Evolutionary conservation across 1,284 basidiomycete genomes (phyloP).

Genomic region (Afroboletus lepidellus): DNA sequence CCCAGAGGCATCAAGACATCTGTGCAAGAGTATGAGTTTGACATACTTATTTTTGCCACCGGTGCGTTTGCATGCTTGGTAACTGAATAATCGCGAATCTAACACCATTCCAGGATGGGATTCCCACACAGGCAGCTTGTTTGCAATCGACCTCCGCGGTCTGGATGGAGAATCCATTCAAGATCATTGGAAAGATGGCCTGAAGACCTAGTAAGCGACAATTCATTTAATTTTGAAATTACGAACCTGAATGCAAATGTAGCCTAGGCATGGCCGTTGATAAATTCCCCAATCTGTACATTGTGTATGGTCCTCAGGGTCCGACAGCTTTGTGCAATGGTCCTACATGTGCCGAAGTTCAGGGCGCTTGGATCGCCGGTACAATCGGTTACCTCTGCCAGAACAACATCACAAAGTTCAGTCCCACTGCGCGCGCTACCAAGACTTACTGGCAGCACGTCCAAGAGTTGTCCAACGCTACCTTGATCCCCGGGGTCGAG

Average conservation of each 20-base stretch:
- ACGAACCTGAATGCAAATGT: too few species aligned
- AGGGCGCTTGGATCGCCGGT: constrained; percentile 10
- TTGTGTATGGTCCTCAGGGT: constrained; percentile 19
- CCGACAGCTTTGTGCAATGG: constrained; percentile 13
- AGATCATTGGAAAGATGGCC: constrained; percentile 14
- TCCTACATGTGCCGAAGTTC: constrained; percentile 7
- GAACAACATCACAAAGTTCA: constrained; percentile 19
- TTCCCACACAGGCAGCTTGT: too few species aligned
- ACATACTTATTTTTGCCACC: constrained; percentile 18
- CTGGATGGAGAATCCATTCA: constrained; percentile 10
- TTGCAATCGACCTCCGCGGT: too few species aligned
- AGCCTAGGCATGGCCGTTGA: constrained; percentile 22
- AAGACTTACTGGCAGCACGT: constrained; percentile 11
- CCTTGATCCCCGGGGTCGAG: constrained; percentile 9
- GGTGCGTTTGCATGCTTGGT: constrained; percentile 4
- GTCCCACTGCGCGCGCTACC: constrained; percentile 9
- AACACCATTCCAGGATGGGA: background rate
- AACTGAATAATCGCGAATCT: background rate
- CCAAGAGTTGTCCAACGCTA: background rate
- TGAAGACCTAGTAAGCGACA: constrained; percentile 19
- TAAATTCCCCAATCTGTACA: constrained; percentile 23
- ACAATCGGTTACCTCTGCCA: constrained; percentile 15
- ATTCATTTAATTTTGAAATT: background rate
- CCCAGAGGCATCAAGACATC: constrained; percentile 13
- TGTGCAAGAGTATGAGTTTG: constrained; percentile 11